Base-by-base conservation (phyloP, 1,139 yeast genomes). In the Taphrina sp. region DNA sequence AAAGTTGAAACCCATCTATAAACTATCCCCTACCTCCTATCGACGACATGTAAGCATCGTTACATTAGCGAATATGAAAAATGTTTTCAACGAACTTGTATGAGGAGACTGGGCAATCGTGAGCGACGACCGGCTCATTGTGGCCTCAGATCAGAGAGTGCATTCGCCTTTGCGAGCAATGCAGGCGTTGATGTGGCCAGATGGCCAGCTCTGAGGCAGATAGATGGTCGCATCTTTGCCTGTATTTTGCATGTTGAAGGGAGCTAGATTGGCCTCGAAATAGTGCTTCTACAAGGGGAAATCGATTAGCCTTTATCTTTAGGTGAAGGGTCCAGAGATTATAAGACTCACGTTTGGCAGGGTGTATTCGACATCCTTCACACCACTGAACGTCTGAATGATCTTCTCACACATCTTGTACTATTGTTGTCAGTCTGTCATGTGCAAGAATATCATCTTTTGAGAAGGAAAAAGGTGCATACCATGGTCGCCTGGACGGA, bases 401-500 rank as follows among this genome's bases (percentile, higher is more conserved):
- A 89, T 87, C 62, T 80, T 81, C 60, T 79, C 76, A 37, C 87
- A 77, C 92, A 89, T 89, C 76, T 88, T 86, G 76, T 81, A 89
- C 47, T 43, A 19, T 17, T n/a, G n/a, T n/a, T n/a, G n/a, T n/a
- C n/a, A n/a, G n/a, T n/a, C n/a, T n/a, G n/a, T n/a, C n/a, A n/a
- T n/a, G n/a, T n/a, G n/a, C n/a, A n/a, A n/a, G n/a, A n/a, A n/a
- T n/a, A n/a, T n/a, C n/a, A n/a, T n/a, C n/a, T n/a, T n/a, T n/a
- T n/a, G n/a, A n/a, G n/a, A n/a, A n/a, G n/a, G n/a, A n/a, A n/a
- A n/a, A n/a, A n/a, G n/a, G n/a, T n/a, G 14, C 47, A 31, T 23
- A 43, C 47, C 96, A 88, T 88, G 60, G 96, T 89, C 41, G 95
- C 95, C 74, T 89, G 96, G 51, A 89, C 96, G 16, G 95, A 84